Evolutionary conservation across 176 grass and related monocot species (phyloP).

Genomic region (Lolium multiflorum): DNA sequence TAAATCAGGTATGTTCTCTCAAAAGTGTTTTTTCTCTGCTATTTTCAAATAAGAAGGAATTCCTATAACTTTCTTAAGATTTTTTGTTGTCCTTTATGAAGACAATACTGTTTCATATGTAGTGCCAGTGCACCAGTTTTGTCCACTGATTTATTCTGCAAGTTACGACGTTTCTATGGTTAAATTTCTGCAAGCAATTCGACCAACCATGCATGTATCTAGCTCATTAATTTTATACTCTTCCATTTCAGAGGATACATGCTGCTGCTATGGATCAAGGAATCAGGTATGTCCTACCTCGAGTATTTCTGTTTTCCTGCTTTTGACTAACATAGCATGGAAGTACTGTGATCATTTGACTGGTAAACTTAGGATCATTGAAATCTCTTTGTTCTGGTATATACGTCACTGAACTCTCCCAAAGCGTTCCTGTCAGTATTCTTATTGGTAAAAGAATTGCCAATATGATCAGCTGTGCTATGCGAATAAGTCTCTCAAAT

Average conservation of each 20-base stretch:
- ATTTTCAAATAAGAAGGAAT: slow-evolving; percentile 29
- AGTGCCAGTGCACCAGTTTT: neutral
- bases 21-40: slow-evolving; percentile 32
- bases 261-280: slow-evolving; percentile 58
- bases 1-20: slow-evolving; percentile 77
- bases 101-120: slow-evolving; percentile 13
- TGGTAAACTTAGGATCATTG: slow-evolving; percentile 2
- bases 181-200: slow-evolving; percentile 20
- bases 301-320: slow-evolving; percentile 13
- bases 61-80: slow-evolving; percentile 3
- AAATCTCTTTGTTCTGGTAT: neutral
- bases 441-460: slow-evolving; percentile 14
- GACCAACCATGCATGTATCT: slow-evolving; percentile 2
- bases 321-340: slow-evolving; percentile 26
- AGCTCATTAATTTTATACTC: slow-evolving; percentile 47
- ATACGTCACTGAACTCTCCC: slow-evolving; percentile 4
- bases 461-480: neutral
- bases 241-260: slow-evolving; percentile 90
- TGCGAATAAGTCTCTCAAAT: neutral
- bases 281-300: slow-evolving; percentile 66
- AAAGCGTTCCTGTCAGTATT: slow-evolving; percentile 26
- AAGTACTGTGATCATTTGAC: neutral
- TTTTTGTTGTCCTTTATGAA: neutral
- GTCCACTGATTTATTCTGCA: slow-evolving; percentile 16
- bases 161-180: neutral